phyloP scores from a whole-genome alignment of 2,329 filamentous ascomycete species.

The Pseudopyricularia javanii region DNA sequence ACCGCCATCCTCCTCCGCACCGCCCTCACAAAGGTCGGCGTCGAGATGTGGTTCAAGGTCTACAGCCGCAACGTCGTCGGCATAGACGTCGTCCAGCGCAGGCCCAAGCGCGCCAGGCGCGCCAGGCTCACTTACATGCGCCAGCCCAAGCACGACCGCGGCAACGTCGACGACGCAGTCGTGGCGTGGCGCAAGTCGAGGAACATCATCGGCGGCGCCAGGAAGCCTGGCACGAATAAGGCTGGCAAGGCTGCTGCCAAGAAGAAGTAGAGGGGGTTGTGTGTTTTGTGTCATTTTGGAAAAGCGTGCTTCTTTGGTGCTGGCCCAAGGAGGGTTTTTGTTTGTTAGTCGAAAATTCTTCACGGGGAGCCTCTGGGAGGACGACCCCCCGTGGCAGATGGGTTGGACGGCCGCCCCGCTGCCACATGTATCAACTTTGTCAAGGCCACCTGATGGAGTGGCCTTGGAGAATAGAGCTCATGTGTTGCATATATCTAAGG shows the following conservation, averaged over 20 bases:
- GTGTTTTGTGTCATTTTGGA: too few species aligned
- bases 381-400: not conserved
- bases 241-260: not conserved
- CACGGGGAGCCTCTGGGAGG: not conserved
- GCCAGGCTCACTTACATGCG: slow-evolving; percentile 87
- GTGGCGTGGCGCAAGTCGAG: slow-evolving; percentile 37
- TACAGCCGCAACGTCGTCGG: slow-evolving; percentile 82
- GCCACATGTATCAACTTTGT: not conserved
- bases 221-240: not conserved
- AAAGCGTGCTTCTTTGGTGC: too few species aligned
- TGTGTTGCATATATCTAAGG: not conserved
- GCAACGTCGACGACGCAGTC: slow-evolving; percentile 73
- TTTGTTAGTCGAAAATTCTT: too few species aligned
- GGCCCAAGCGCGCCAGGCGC: slow-evolving; percentile 71
- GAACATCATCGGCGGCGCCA: slow-evolving; percentile 19
- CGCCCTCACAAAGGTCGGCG: slow-evolving; percentile 72
- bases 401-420: not conserved
- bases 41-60: slow-evolving; percentile 97
- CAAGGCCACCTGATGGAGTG: not conserved
- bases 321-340: not conserved
- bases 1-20: slow-evolving; percentile 79
- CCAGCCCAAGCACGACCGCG: slow-evolving; percentile 75
- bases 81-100: slow-evolving; percentile 86
- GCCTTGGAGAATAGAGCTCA: not conserved
- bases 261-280: too few species aligned